Percentiles rank a stretch among this genome's conserved stretches.
Evolutionary conservation across 2,329 filamentous ascomycete genomes (phyloP).

Genomic region (Botrytis fragariae): DNA sequence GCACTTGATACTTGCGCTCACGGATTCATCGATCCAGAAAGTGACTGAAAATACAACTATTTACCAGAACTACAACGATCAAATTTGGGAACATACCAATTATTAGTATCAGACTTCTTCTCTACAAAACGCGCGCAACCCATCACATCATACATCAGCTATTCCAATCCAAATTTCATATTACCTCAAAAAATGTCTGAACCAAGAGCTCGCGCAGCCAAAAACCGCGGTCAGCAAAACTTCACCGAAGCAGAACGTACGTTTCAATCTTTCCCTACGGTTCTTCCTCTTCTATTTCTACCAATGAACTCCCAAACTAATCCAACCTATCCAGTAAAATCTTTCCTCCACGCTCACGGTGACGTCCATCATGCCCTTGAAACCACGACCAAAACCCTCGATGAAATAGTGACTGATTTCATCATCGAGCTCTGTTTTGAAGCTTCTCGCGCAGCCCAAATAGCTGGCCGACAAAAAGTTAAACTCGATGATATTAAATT

Average conservation of each 20-base stretch:
- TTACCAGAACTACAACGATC: background rate
- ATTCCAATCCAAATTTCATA: background rate
- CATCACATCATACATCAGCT: background rate
- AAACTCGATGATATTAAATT: constrained; percentile 99
- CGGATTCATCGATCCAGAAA: too few relatives aligned
- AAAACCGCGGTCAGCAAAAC: constrained; percentile 81
- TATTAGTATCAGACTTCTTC: background rate
- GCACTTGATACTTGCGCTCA: background rate
- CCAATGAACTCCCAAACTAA: constrained; percentile 2
- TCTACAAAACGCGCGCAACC: background rate
- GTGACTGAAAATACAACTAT: background rate
- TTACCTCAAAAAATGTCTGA: constrained; percentile 52
- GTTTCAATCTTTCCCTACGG: constrained; percentile 34
- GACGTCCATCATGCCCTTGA: constrained; percentile 75
- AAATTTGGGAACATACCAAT: background rate
- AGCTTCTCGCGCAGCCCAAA: constrained; percentile 79
- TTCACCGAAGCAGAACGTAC: constrained; percentile 70
- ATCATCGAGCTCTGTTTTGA: constrained; percentile 91
- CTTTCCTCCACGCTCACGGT: constrained; percentile 77
- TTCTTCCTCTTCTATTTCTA: background rate
- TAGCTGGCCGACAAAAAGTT: constrained; percentile 89
- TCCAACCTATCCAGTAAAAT: constrained; percentile 53
- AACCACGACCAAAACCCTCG: constrained; percentile 80
- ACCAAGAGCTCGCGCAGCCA: constrained; percentile 71
- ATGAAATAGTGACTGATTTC: constrained; percentile 96